Evolutionary conservation across 2,329 filamentous ascomycete species (phyloP), one percentile per base, ranked within the genome.

Genomic region (Elsinoe australis): DNA sequence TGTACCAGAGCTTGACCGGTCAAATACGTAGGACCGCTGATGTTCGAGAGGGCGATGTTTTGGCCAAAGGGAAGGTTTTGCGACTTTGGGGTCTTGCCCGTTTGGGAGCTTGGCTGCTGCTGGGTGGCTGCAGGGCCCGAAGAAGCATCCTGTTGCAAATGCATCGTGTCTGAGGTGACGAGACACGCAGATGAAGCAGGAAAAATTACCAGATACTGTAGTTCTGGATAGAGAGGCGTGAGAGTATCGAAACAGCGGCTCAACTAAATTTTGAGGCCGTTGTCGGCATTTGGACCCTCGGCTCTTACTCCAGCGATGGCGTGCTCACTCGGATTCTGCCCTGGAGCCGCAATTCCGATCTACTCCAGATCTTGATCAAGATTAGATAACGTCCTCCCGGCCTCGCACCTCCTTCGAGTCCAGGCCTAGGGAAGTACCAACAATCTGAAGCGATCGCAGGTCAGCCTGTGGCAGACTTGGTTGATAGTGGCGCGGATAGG

Each of bases 1-100:
- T 98, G 92, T 55, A 96, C 84, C 49, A 98, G 79, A 17, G 87
- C 81, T 70, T 98, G 92, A 22, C 88, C 86, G 32, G 90, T 96
- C 53, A 90, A 78, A 69, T 98, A 98, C 49, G 86, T 92, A 56
- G 90, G 86, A 12, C 90, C 92, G 52, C 78, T 82, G 65, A 96
- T 85, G 51, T 71, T 71, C 48, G 69, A 68, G 51, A 79, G 65
- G 26, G 70, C 55, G 50, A 75, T 64, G 52, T 72, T 58, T 55
- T 75, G 71, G 42, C 73, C 73, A 51, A 77, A 77, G 1, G 74
- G 73, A 21, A 76, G 64, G 46, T 67, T 70, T 12, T 70, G 68
- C 3, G 71, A 73, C 58, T 70, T 66, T n/a, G 21, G 10, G 39
- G 15, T 15, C 49, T 68, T 59, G 34, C 55, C 58, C 59, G 67